These are phyloP conservation scores for Eleusine coracana DNA, from an alignment of 176 grass and related monocot species.

Conservation along the genomic window DNA sequence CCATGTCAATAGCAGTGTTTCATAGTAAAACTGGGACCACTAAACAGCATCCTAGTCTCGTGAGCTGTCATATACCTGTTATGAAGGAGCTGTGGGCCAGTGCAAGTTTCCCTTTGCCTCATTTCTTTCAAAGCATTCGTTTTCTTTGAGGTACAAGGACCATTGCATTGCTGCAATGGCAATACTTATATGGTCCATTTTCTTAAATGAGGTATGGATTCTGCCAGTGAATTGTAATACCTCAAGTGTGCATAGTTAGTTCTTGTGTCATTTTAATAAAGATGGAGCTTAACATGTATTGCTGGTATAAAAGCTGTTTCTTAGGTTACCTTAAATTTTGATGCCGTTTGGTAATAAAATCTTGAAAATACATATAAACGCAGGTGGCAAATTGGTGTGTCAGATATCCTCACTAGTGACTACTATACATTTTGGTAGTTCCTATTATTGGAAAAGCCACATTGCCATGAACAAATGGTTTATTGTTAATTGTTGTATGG, in stretches of 20 bases:
- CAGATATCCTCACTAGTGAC: neutral
- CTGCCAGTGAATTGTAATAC: neutral
- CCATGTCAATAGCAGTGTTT: neutral
- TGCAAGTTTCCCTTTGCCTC: neutral
- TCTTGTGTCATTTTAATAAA: constrained; percentile 39
- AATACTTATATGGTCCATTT: constrained; percentile 37
- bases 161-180: neutral
- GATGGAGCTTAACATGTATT: constrained; percentile 28
- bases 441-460: neutral
- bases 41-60: neutral
- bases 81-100: neutral
- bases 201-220: constrained; percentile 13
- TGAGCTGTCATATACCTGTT: neutral
- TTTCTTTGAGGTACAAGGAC: constrained; percentile 17
- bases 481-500: constrained; percentile 15
- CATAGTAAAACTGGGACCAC: neutral
- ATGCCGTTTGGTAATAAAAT: neutral
- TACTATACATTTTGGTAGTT: constrained; percentile 1
- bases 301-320: neutral
- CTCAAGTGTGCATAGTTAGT: constrained; percentile 23
- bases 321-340: constrained; percentile 27
- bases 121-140: constrained; percentile 4
- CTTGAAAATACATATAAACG: constrained; percentile 11
- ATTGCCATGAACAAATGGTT: constrained; percentile 26
- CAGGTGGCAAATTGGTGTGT: neutral